These are phyloP conservation scores for Anastatica hierochuntica DNA, from an alignment of 345 rosid genomes.

Conservation along the genomic window DNA sequence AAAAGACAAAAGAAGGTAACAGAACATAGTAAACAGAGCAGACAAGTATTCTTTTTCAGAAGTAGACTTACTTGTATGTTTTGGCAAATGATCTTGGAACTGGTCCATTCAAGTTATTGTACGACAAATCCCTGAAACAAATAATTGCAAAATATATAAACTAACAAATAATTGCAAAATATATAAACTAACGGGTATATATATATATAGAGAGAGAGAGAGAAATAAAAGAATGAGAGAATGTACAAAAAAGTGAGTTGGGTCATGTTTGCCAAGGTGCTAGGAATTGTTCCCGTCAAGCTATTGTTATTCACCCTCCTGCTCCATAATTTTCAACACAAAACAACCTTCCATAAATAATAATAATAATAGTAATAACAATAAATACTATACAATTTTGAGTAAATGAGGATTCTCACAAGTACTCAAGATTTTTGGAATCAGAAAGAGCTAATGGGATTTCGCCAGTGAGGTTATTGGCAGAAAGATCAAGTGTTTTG, in stretches of 20 bases:
- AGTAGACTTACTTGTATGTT: constrained; percentile 59
- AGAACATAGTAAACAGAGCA: no score
- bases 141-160: neutral
- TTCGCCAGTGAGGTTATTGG: constrained; percentile 54
- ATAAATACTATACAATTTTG: neutral
- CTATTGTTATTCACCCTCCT: constrained; percentile 82
- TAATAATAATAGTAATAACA: neutral
- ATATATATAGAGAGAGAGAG: neutral
- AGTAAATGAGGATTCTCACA: constrained; percentile 37
- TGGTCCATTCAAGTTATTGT: constrained; percentile 53
- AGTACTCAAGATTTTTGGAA: constrained; percentile 50
- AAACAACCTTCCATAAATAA: neutral
- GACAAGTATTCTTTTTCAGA: constrained; percentile 2
- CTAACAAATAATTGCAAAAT: neutral
- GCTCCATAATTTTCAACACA: constrained; percentile 26
- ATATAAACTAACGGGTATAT: no score
- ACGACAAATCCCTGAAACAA: constrained; percentile 48
- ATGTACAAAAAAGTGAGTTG: constrained; percentile 73
- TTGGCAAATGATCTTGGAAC: constrained; percentile 39
- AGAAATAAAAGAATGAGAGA: constrained; percentile 13
- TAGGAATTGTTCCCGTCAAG: constrained; percentile 59
- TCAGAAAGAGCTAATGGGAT: constrained; percentile 52
- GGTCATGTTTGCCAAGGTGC: constrained; percentile 60
- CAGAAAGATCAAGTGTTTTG: constrained; percentile 73
- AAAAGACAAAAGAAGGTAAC: neutral